Percentiles rank a stretch among this genome's conserved stretches.
Conservation (phyloP, 306 rosid genomes). For the Rosa rugosa region DNA sequence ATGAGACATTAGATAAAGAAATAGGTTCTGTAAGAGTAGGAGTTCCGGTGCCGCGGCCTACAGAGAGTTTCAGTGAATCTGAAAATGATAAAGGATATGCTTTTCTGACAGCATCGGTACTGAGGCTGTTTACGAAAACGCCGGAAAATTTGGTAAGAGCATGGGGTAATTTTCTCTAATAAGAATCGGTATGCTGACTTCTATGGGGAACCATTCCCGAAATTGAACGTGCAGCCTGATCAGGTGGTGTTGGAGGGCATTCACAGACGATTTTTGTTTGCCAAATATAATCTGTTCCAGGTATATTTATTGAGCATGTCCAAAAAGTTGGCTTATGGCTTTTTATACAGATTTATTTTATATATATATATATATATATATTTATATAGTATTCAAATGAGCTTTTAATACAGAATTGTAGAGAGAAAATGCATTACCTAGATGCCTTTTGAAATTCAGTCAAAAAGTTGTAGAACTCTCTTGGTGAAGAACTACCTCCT, state of each 20-base stretch:
- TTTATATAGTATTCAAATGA: too few relatives aligned
- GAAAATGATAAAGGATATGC: not conserved
- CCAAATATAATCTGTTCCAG: not conserved
- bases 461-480: constrained; percentile 63
- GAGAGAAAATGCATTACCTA: constrained; percentile 40
- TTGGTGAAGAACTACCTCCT: constrained; percentile 56
- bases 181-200: not conserved
- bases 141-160: not conserved
- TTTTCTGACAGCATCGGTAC: not conserved
- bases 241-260: not conserved
- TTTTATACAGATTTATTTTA: too few relatives aligned
- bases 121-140: not conserved
- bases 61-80: not conserved
- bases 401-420: not conserved
- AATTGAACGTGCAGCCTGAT: not conserved
- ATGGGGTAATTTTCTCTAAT: not conserved
- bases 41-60: not conserved
- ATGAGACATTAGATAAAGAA: not conserved
- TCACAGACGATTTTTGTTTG: not conserved
- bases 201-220: not conserved
- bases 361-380: too few relatives aligned
- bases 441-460: constrained; percentile 84
- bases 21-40: not conserved
- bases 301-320: too few relatives aligned
- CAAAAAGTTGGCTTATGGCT: too few relatives aligned